Percentiles rank a stretch among this genome's conserved stretches.
Evolutionary conservation across 1,284 basidiomycete species (phyloP).

Genomic region (Irpex sp.): DNA sequence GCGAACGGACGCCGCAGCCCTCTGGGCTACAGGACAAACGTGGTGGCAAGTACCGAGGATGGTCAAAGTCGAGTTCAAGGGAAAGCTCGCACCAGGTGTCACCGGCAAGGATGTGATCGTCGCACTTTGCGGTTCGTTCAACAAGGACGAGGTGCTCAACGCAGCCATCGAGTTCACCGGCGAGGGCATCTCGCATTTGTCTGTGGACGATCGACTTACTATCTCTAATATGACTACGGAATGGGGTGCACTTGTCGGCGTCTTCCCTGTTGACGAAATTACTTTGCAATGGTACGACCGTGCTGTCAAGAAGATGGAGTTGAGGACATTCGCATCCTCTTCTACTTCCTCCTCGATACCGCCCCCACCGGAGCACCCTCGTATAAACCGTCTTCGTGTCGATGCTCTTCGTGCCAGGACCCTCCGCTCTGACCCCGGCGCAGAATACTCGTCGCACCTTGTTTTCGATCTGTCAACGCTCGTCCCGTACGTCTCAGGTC

Average conservation of each 20-base stretch:
- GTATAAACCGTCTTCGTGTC: constrained; percentile 79
- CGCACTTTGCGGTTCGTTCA: constrained; percentile 95
- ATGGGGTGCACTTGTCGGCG: constrained; percentile 95
- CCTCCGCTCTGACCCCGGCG: constrained; percentile 74
- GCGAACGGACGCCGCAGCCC: constrained; percentile 87
- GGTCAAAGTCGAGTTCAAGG: constrained; percentile 91
- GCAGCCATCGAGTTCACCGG: constrained; percentile 98
- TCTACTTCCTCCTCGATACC: constrained; percentile 51
- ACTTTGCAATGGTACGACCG: constrained; percentile 87
- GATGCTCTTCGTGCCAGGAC: constrained; percentile 56
- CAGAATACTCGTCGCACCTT: constrained; percentile 86
- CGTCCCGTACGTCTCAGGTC: constrained; percentile 93
- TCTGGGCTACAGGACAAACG: constrained; percentile 98
- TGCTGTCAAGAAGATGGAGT: constrained; percentile 74
- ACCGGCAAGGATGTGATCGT: constrained; percentile 99
- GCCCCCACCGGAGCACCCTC: constrained; percentile 78
- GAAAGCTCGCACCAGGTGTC: constrained; percentile 82
- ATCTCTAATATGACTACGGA: constrained; percentile 99
- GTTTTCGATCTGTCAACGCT: constrained; percentile 92
- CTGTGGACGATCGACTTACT: constrained; percentile 91
- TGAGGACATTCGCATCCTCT: constrained; percentile 69
- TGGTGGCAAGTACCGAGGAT: constrained; percentile 99
- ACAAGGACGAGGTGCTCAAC: constrained; percentile 96
- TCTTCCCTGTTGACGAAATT: constrained; percentile 90
- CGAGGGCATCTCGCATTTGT: constrained; percentile 79